Evolutionary conservation across 225 moss, liverwort and hornwort genomes (phyloP), one percentile per base, ranked within the genome.

Genomic region (Takakia lepidozioides): DNA sequence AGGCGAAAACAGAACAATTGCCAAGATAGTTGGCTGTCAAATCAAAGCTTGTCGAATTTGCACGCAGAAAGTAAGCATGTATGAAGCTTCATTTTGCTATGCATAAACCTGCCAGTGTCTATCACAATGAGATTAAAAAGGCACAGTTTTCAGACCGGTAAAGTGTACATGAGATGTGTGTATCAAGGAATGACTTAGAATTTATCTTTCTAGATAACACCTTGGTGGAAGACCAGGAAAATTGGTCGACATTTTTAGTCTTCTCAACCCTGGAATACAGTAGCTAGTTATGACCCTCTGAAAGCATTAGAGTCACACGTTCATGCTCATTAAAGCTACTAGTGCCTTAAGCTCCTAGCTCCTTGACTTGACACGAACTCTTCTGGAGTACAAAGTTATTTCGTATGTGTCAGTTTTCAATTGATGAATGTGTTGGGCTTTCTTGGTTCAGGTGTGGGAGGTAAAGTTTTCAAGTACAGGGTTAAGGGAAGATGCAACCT

Each of bases 401-500:
- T n/a, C n/a, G n/a, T n/a, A n/a, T n/a, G n/a, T 46, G 8, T 19
- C 3, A 2, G 14, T 22, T 37, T 10, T 22, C 1, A 3, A 7
- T 45, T 11, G 21, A 32, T 25, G 35, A 18, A 2, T 29, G 27
- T 16, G 38, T 4, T 13, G 16, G 38, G 66, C 54, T n/a, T 19
- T 15, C 49, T 3, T 62, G 24, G 26, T 37, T 32, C 22, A 86
- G 86, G 87, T 92, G 4, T 93, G 93, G 93, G 88, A 93, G 25
- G 86, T 93, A 57, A 78, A 65, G 45, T 93, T 93, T 36, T 78
- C 55, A 49, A 75, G 58, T 44, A 44, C 69, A 2, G 49, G n/a
- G n/a, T n/a, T 57, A 42, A 63, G 57, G 32, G 49, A 43, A 53
- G 46, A 23, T 36, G 26, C 55, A 1, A 27, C 53, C 30, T 29